Conservation (phyloP, 768 basidiomycete species). For the Lentinula lateritia region DNA sequence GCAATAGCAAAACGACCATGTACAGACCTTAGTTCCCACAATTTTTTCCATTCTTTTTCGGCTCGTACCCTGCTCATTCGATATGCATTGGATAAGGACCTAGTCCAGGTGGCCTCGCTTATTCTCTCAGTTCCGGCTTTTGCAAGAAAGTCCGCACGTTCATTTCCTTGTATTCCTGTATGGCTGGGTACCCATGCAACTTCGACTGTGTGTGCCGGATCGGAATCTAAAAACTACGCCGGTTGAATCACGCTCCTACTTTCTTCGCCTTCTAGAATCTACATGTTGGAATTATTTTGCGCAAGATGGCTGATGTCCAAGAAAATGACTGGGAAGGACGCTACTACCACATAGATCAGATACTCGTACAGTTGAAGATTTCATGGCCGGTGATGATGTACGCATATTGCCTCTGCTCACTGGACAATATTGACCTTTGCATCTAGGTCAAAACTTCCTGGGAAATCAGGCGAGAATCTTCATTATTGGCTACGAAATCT, state of each 20-base stretch:
- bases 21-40: background rate
- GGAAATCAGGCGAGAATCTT: slow-evolving; percentile 84
- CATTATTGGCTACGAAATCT: slow-evolving; percentile 97
- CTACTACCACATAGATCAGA: slow-evolving; percentile 81
- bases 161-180: background rate
- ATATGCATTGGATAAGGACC: background rate
- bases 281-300: background rate
- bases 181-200: background rate
- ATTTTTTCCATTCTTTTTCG: background rate
- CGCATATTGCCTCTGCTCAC: slow-evolving; percentile 4
- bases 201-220: background rate
- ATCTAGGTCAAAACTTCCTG: slow-evolving; percentile 82
- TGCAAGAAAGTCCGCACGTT: background rate
- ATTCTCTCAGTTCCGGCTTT: background rate
- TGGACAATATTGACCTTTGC: background rate
- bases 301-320: background rate
- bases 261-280: background rate
- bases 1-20: background rate
- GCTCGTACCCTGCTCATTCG: background rate
- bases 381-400: slow-evolving; percentile 69
- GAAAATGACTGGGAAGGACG: slow-evolving; percentile 32
- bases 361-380: slow-evolving; percentile 84
- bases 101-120: background rate
- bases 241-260: background rate
- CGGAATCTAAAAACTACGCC: background rate